Conservation (phyloP, 176 grass and related monocot species). For the maize (Zea mays) region Zm-B73-REFERENCE-NAM-5.0 NC_050100.1:51330501-51331000, state of each 20-base stretch:
- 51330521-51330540: too few species aligned
- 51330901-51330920: conserved; percentile 16
- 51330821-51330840: conserved; percentile 94
- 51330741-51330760: conserved; percentile 1
- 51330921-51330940: conserved; percentile 1
- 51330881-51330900: background rate
- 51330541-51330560: background rate
- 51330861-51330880: conserved; percentile 49
- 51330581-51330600: too few species aligned
- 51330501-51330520: too few species aligned
- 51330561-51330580: background rate
- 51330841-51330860: conserved; percentile 98
- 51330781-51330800: conserved; percentile 91
- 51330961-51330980: conserved; percentile 2
- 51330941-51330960: background rate
- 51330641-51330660: too few species aligned
- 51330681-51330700: too few species aligned
- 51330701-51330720: too few species aligned
- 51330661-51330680: too few species aligned
- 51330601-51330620: too few species aligned
- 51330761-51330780: background rate
- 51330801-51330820: conserved; percentile 87
- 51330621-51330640: too few species aligned
- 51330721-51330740: background rate
- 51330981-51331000: background rate